Evolutionary conservation across 192 early-diverging fungal species (phyloP).

Genomic region (Coemansia guatemalensis): DNA sequence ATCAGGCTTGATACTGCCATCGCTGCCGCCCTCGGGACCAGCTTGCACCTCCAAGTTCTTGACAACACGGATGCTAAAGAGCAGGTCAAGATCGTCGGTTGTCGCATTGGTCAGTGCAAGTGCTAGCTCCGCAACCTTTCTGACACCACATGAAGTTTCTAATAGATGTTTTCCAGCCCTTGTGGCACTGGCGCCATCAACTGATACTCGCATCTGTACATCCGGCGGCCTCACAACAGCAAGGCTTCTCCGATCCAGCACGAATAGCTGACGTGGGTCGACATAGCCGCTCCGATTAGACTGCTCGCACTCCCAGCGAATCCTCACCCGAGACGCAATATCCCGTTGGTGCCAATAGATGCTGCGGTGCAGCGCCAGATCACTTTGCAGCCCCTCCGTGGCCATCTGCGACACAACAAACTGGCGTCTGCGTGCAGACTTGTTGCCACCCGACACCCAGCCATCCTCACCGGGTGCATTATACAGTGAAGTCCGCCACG

Average conservation of each 20-base stretch:
- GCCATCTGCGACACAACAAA: slow-evolving; percentile 37
- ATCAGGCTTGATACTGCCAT: neutral
- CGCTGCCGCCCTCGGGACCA: neutral
- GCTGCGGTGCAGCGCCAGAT: slow-evolving; percentile 15
- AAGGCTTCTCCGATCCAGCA: slow-evolving; percentile 5
- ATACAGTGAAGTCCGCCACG: slow-evolving; percentile 29
- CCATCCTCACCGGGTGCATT: slow-evolving; percentile 16
- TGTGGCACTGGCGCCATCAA: slow-evolving; percentile 5
- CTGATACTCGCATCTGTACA: slow-evolving; percentile 11
- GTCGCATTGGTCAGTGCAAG: slow-evolving; percentile 18
- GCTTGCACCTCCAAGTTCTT: neutral
- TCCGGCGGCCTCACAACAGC: slow-evolving; percentile 11
- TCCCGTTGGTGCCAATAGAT: slow-evolving; percentile 34
- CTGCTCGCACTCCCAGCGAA: slow-evolving; percentile 30
- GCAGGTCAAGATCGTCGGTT: slow-evolving; percentile 1
- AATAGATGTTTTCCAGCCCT: slow-evolving; percentile 14
- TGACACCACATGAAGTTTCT: slow-evolving; percentile 7
- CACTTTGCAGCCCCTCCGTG: slow-evolving; percentile 2
- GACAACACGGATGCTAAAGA: slow-evolving; percentile 8
- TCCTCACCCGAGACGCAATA: slow-evolving; percentile 28
- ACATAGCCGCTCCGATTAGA: slow-evolving; percentile 28
- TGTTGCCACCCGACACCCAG: slow-evolving; percentile 1
- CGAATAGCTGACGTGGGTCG: slow-evolving; percentile 28
- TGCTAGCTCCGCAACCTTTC: neutral
- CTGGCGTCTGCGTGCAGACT: slow-evolving; percentile 17